Percentiles rank a stretch among this genome's conserved stretches.
phyloP scores from a whole-genome alignment of 2,329 filamentous ascomycete genomes.

The Arthrobotrys conoides region DNA sequence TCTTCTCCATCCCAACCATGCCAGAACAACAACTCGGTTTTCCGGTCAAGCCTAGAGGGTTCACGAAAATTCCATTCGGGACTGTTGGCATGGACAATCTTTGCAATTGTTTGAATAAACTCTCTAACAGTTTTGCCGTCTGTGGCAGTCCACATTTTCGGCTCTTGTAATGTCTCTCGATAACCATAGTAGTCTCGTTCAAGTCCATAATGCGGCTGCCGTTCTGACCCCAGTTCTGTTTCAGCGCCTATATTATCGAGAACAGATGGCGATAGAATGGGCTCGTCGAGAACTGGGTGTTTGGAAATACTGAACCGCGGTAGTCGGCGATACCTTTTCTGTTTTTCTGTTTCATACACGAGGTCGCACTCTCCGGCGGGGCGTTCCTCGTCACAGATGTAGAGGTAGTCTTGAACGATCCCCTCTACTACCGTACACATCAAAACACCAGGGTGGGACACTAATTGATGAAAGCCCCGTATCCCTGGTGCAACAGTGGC shows the following conservation, averaged over 20 bases:
- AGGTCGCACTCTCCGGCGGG: background rate
- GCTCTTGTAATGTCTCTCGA: background rate
- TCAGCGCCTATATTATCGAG: background rate
- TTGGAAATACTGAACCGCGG: constrained; percentile 4
- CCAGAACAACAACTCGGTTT: constrained; percentile 4
- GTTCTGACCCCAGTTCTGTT: background rate
- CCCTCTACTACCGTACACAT: background rate
- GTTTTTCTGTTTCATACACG: constrained; percentile 1
- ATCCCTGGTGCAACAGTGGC: background rate
- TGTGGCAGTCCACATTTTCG: background rate
- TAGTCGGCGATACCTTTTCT: background rate
- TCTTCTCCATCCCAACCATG: constrained; percentile 5
- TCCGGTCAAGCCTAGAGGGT: background rate
- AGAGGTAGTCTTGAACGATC: background rate
- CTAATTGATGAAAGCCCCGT: background rate
- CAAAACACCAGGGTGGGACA: background rate
- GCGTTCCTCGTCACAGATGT: constrained; percentile 1
- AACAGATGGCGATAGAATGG: background rate
- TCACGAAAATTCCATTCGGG: background rate
- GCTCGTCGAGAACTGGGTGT: background rate
- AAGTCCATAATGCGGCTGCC: constrained; percentile 1
- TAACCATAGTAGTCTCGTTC: constrained; percentile 9
- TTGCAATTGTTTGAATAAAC: constrained; percentile 2
- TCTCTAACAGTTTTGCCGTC: constrained; percentile 7
- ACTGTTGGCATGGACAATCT: background rate